phyloP scores from a whole-genome alignment of 2,329 filamentous ascomycete species.

The Trichoderma sp. region DNA sequence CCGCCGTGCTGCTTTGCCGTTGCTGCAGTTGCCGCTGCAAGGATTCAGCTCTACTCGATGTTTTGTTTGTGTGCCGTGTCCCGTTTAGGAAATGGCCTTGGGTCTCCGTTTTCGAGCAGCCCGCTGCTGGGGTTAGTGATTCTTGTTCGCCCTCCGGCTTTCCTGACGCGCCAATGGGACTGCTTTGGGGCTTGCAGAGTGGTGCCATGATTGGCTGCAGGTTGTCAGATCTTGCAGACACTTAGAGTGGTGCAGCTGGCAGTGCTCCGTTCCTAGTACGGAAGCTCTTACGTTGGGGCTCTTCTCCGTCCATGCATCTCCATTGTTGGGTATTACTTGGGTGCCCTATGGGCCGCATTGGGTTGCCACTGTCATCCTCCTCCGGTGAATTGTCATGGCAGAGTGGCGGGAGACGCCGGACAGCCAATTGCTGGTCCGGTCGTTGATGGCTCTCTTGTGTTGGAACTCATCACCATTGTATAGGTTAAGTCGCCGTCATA shows the following conservation, averaged over 20 bases:
- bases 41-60: conserved; percentile 2
- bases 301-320: background rate
- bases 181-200: background rate
- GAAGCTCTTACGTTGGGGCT: conserved; percentile 2
- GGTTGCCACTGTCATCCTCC: background rate
- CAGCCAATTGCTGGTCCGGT: background rate
- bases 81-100: conserved; percentile 10
- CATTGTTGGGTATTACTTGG: conserved; percentile 17
- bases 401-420: background rate
- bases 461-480: background rate
- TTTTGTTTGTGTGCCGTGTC: conserved; percentile 14
- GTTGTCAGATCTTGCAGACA: conserved; percentile 5
- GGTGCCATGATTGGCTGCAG: background rate
- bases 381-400: background rate
- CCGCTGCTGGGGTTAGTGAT: background rate
- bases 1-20: background rate
- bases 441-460: background rate
- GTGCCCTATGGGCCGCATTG: conserved; percentile 7
- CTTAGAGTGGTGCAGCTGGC: background rate
- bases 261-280: conserved; percentile 2
- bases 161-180: background rate
- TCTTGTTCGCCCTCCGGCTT: background rate
- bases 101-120: background rate
- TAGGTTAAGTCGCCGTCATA: background rate
- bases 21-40: conserved; percentile 9